Evolutionary conservation across 306 rosid genomes (phyloP).

Genomic region (Echinosophora koreensis): DNA sequence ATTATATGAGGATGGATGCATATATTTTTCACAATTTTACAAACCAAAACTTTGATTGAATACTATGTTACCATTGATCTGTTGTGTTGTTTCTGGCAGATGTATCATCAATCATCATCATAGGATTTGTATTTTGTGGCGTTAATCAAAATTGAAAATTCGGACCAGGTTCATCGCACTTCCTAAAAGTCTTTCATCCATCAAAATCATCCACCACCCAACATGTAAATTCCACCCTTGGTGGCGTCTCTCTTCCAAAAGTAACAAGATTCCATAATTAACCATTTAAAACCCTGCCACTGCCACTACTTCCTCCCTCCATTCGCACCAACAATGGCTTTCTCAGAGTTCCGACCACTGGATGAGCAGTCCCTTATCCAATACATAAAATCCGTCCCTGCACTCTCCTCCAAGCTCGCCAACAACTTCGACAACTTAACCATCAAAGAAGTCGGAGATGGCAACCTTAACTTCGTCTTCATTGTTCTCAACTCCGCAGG

Average conservation of each 20-base stretch:
- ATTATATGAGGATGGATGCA: no score
- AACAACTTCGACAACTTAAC: conserved; percentile 48
- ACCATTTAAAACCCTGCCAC: no score
- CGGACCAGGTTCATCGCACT: conserved; percentile 50
- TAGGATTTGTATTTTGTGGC: no score
- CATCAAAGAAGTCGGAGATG: conserved; percentile 77
- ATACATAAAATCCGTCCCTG: conserved; percentile 65
- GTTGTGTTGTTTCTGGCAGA: no score
- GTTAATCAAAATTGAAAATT: not conserved
- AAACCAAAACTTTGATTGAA: no score
- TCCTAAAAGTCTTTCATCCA: not conserved
- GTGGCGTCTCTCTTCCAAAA: no score
- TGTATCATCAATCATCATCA: no score
- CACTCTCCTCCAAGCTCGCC: conserved; percentile 62
- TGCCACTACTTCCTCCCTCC: no score
- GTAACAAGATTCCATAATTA: no score
- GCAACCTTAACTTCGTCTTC: conserved; percentile 78
- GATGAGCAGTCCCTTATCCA: conserved; percentile 63
- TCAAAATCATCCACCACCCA: not conserved
- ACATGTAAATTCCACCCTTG: no score
- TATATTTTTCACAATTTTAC: no score
- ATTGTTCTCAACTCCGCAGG: conserved; percentile 58
- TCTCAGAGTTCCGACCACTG: conserved; percentile 62
- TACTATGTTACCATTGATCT: no score
- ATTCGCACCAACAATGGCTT: conserved; percentile 38